These are phyloP conservation scores for Lipomyces oligophaga DNA, from an alignment of 805 yeast species.

Conservation along the genomic window DNA sequence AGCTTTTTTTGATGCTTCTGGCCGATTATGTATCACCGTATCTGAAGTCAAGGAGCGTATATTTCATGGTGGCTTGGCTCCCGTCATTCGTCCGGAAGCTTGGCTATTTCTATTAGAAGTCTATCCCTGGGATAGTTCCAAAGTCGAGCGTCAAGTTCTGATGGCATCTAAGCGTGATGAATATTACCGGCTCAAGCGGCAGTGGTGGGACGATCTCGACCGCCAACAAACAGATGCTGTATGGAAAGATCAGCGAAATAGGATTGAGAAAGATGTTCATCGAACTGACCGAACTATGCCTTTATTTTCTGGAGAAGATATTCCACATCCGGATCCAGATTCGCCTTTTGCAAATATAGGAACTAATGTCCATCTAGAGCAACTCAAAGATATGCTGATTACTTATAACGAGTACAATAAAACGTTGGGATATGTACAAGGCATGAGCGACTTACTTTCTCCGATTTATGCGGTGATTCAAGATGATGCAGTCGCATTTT, in stretches of 20 bases:
- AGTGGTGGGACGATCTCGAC: constrained; percentile 65
- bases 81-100: constrained; percentile 61
- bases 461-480: constrained; percentile 63
- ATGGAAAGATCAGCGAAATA: constrained; percentile 83
- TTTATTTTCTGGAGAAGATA: constrained; percentile 52
- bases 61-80: constrained; percentile 82
- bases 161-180: constrained; percentile 53
- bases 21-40: constrained; percentile 67
- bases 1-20: constrained; percentile 70
- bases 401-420: constrained; percentile 82
- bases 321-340: constrained; percentile 43
- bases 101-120: constrained; percentile 85
- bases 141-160: constrained; percentile 61
- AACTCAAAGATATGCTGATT: constrained; percentile 69
- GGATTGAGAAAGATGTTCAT: constrained; percentile 90
- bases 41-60: constrained; percentile 76
- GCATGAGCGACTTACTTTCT: constrained; percentile 90
- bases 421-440: constrained; percentile 93
- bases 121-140: constrained; percentile 82
- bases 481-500: constrained; percentile 78
- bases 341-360: constrained; percentile 57
- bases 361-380: constrained; percentile 73
- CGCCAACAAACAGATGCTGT: constrained; percentile 56
- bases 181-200: constrained; percentile 58
- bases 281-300: constrained; percentile 81